Evolutionary conservation across 2,329 filamentous ascomycete genomes (phyloP).

Genomic region (Capronia coronata): DNA sequence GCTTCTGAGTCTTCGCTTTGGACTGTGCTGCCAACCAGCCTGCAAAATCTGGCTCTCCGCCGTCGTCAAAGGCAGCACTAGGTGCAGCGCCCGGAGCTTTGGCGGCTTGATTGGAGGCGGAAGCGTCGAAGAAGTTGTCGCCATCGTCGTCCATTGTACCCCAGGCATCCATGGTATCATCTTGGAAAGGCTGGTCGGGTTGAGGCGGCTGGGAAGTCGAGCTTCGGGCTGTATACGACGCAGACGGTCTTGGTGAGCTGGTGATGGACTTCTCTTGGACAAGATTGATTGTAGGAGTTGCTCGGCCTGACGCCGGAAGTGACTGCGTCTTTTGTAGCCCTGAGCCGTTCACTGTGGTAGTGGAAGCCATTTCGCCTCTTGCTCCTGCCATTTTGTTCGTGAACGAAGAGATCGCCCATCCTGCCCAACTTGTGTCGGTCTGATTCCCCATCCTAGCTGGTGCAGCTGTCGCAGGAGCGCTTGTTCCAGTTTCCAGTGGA

Average conservation of each 20-base stretch:
- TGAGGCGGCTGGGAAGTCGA: slow-evolving; percentile 28
- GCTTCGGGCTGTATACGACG: slow-evolving; percentile 9
- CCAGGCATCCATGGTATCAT: slow-evolving; percentile 69
- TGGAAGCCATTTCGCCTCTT: slow-evolving; percentile 74
- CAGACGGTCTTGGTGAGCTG: slow-evolving; percentile 1
- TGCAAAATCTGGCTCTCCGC: slow-evolving; percentile 88
- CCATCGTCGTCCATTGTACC: slow-evolving; percentile 56
- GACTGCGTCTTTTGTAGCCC: slow-evolving; percentile 40
- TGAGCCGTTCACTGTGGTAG: slow-evolving; percentile 36
- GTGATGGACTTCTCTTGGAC: slow-evolving; percentile 9
- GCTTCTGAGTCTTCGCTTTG: slow-evolving; percentile 63
- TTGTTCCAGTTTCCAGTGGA: slow-evolving; percentile 55
- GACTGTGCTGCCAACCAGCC: slow-evolving; percentile 88
- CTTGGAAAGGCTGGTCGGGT: slow-evolving; percentile 47
- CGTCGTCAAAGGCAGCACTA: slow-evolving; percentile 61
- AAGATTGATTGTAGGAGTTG: slow-evolving; percentile 30
- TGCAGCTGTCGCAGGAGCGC: slow-evolving; percentile 37
- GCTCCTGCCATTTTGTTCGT: slow-evolving; percentile 86
- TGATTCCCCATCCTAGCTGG: slow-evolving; percentile 67
- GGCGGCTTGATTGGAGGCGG: slow-evolving; percentile 31
- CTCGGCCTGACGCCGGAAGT: slow-evolving; percentile 40
- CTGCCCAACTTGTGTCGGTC: slow-evolving; percentile 72
- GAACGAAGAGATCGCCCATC: slow-evolving; percentile 97
- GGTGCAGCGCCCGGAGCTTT: slow-evolving; percentile 28
- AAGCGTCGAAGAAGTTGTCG: slow-evolving; percentile 43